Conservation (phyloP, 352 stramenopile species). For the Phytophthora sp. region DNA sequence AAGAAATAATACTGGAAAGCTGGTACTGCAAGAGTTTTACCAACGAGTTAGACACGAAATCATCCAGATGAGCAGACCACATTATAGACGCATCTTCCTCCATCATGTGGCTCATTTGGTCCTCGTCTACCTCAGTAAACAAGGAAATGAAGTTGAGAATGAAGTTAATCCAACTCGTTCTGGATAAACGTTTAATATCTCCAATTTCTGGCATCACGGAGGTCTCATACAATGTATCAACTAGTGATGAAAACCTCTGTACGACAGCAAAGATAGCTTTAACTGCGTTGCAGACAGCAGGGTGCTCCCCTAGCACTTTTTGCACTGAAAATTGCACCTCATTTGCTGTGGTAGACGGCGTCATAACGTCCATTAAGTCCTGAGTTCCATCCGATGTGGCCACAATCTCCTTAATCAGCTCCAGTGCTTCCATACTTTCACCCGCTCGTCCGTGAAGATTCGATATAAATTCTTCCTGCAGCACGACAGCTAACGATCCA, state of each 20-base stretch:
- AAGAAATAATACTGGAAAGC: conserved; percentile 34
- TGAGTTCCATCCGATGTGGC: conserved; percentile 8
- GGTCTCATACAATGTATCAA: conserved; percentile 15
- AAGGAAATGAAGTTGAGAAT: conserved; percentile 17
- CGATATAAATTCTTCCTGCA: conserved; percentile 45
- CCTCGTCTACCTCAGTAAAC: conserved; percentile 7
- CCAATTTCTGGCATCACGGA: conserved; percentile 15
- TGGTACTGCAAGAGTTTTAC: conserved; percentile 38
- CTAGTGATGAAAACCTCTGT: conserved; percentile 27
- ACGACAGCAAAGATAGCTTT: conserved; percentile 26
- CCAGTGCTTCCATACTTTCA: conserved; percentile 4
- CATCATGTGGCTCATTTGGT: neutral
- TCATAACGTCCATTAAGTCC: neutral
- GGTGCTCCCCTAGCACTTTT: conserved; percentile 10
- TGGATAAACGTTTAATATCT: conserved; percentile 19
- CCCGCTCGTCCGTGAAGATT: conserved; percentile 32
- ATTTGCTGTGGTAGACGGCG: neutral
- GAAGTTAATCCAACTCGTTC: conserved; percentile 29
- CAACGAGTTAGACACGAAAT: conserved; percentile 35
- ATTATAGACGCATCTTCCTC: conserved; percentile 7
- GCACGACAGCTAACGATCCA: conserved; percentile 25
- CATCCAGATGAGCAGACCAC: conserved; percentile 29
- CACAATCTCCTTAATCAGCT: conserved; percentile 17
- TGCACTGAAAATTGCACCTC: conserved; percentile 5
- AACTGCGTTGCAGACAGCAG: conserved; percentile 30